These are phyloP conservation scores for Penicillium sp. DNA, from an alignment of 2,329 filamentous ascomycete genomes.

Conservation along the genomic window DNA sequence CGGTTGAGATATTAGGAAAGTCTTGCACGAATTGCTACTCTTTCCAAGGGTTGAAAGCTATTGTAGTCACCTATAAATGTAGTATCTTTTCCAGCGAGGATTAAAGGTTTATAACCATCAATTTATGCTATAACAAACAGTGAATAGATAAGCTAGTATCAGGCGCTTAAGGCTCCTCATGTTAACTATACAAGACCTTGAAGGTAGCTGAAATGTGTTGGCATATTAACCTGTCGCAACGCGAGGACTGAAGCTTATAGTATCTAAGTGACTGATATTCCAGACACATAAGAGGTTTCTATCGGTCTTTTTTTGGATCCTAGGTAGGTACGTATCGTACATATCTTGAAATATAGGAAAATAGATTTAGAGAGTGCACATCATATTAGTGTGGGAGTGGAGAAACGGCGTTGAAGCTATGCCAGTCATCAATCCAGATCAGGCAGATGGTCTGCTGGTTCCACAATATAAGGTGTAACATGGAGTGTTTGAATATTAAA, in stretches of 20 bases:
- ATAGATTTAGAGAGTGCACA: neutral
- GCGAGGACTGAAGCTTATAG: too few relatives aligned
- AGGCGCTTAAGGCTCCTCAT: too few relatives aligned
- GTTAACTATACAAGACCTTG: too few relatives aligned
- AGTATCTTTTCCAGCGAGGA: too few relatives aligned
- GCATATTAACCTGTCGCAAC: too few relatives aligned
- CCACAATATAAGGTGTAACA: neutral
- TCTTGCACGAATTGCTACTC: neutral
- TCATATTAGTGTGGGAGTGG: neutral
- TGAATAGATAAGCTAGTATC: too few relatives aligned
- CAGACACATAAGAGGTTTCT: too few relatives aligned
- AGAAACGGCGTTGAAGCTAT: neutral
- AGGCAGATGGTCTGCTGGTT: neutral
- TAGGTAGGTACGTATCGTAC: neutral
- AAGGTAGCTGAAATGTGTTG: too few relatives aligned
- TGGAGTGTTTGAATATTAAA: neutral
- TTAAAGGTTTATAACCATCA: too few relatives aligned
- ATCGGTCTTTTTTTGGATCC: too few relatives aligned
- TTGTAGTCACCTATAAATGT: neutral
- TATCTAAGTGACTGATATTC: too few relatives aligned
- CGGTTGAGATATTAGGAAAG: neutral
- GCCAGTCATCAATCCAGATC: neutral
- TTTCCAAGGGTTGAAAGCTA: neutral
- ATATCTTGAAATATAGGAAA: neutral
- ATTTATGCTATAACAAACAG: too few relatives aligned